Conservation (phyloP, 108 stramenopile genomes). For the Bacterosira constricta region DNA sequence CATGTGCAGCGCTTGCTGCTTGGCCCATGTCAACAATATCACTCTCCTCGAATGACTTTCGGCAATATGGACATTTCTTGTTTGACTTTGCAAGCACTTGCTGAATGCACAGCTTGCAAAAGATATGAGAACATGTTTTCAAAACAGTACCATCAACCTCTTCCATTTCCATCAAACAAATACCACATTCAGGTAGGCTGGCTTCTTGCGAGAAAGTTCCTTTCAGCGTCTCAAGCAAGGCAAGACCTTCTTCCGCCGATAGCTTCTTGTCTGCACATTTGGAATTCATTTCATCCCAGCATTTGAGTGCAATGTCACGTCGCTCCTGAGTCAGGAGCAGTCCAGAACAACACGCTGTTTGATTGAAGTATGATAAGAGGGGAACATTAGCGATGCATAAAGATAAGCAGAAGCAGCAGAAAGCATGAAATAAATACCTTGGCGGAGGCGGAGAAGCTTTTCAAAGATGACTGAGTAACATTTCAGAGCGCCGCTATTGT, state of each 20-base stretch:
- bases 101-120: constrained; percentile 58
- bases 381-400: too few relatives aligned
- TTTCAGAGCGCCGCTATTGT: constrained; percentile 26
- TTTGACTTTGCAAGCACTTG: constrained; percentile 35
- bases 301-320: constrained; percentile 41
- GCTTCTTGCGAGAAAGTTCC: constrained; percentile 45
- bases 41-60: constrained; percentile 24
- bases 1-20: constrained; percentile 22
- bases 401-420: too few relatives aligned
- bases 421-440: too few relatives aligned
- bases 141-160: constrained; percentile 49
- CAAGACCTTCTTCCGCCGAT: constrained; percentile 60
- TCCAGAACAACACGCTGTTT: constrained; percentile 59
- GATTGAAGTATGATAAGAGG: too few relatives aligned
- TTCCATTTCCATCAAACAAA: constrained; percentile 65
- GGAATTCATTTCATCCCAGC: constrained; percentile 48
- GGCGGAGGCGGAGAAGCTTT: constrained; percentile 62
- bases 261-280: constrained; percentile 34
- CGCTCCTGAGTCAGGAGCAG: constrained; percentile 47
- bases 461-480: constrained; percentile 53
- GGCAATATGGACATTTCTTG: constrained; percentile 55
- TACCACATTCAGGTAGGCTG: constrained; percentile 57
- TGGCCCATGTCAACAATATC: constrained; percentile 40
- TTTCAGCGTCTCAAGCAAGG: constrained; percentile 62
- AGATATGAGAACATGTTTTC: constrained; percentile 56